Conservation (phyloP, 192 early-diverging fungal species). For the Coemansia sp. region DNA sequence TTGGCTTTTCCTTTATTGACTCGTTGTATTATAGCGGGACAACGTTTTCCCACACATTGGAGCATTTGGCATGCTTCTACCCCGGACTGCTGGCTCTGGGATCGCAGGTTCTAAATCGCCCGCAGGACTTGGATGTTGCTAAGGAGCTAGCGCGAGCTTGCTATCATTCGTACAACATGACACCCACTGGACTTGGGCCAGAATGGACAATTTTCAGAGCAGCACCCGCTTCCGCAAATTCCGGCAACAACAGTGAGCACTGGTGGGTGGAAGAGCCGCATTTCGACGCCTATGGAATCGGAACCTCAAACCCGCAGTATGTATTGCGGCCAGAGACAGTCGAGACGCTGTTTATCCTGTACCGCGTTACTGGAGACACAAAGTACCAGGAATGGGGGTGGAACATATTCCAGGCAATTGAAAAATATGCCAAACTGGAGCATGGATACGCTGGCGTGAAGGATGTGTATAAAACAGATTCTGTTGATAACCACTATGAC, state of each 20-base stretch:
- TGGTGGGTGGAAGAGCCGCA: neutral
- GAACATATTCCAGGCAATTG: conserved; percentile 83
- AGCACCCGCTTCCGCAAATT: too few species aligned
- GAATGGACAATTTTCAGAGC: conserved; percentile 57
- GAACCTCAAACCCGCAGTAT: conserved; percentile 22
- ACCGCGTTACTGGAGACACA: conserved; percentile 74
- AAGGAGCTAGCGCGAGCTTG: conserved; percentile 74
- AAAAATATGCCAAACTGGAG: conserved; percentile 65
- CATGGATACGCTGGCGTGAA: conserved; percentile 56
- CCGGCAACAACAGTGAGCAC: too few species aligned
- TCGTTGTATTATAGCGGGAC: neutral
- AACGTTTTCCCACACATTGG: conserved; percentile 64
- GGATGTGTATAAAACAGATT: conserved; percentile 6
- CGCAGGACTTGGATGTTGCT: conserved; percentile 67
- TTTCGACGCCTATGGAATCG: conserved; percentile 3
- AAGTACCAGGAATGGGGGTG: conserved; percentile 77
- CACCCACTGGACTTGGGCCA: conserved; percentile 72
- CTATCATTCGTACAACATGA: conserved; percentile 71
- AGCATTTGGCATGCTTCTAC: conserved; percentile 92
- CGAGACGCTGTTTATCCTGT: conserved; percentile 82
- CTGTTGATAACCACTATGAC: conserved; percentile 2
- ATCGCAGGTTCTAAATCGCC: conserved; percentile 50
- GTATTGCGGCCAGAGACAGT: conserved; percentile 84
- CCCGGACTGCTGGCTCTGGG: conserved; percentile 78
- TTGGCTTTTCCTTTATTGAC: conserved; percentile 14